Evolutionary conservation across 495 filamentous ascomycete species (phyloP).

Genomic region (Neurospora tetraspora): DNA sequence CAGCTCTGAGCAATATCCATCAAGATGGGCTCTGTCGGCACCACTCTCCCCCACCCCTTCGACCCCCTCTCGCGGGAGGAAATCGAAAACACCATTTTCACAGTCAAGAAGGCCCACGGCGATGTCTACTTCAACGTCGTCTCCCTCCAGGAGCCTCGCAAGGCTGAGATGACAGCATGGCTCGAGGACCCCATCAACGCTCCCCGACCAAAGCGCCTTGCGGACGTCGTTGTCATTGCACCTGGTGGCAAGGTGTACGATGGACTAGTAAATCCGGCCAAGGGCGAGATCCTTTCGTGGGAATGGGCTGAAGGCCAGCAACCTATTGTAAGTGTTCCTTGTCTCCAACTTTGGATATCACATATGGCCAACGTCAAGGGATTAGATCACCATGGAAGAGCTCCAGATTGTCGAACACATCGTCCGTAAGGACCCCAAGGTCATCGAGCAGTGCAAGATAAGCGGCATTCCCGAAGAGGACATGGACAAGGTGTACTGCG

Average conservation of each 20-base stretch:
- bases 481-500: constrained; percentile 87
- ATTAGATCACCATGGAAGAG: constrained; percentile 88
- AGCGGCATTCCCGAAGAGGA: constrained; percentile 78
- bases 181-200: constrained; percentile 50
- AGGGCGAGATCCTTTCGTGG: constrained; percentile 65
- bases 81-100: constrained; percentile 62
- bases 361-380: constrained; percentile 4
- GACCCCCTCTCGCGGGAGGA: constrained; percentile 72
- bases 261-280: constrained; percentile 68
- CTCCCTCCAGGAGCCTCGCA: constrained; percentile 78
- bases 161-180: constrained; percentile 82
- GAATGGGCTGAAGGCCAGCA: constrained; percentile 70
- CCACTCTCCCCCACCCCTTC: constrained; percentile 54
- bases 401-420: constrained; percentile 78
- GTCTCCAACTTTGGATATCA: not conserved
- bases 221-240: constrained; percentile 81
- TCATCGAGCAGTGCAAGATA: constrained; percentile 86
- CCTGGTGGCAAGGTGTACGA: constrained; percentile 75
- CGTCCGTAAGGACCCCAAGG: constrained; percentile 69
- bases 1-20: not conserved
- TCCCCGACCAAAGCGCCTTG: constrained; percentile 59
- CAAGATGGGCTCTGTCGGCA: constrained; percentile 15
- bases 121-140: constrained; percentile 79
- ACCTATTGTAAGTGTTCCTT: constrained; percentile 50
- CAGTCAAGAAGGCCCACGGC: constrained; percentile 63